phyloP scores from a whole-genome alignment of 148 eudicot genomes.

The Hydrangea macrophylla region DNA sequence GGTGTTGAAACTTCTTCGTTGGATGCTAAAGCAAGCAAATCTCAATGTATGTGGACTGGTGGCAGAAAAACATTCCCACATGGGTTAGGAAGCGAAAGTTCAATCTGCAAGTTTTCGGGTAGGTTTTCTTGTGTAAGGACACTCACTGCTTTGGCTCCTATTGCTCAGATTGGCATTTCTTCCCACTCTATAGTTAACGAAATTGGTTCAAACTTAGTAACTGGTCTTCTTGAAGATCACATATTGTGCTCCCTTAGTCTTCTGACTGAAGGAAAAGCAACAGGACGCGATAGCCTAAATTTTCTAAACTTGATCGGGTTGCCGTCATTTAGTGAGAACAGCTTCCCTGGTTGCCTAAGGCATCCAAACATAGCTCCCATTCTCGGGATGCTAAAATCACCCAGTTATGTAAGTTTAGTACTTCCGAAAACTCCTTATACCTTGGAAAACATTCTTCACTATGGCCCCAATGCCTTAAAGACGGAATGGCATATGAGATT shows the following conservation, averaged over 20 bases:
- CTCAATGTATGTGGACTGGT: constrained; percentile 22
- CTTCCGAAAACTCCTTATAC: constrained; percentile 74
- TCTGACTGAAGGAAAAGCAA: constrained; percentile 72
- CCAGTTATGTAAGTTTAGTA: constrained; percentile 40
- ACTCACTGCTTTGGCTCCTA: constrained; percentile 71
- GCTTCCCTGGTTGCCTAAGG: constrained; percentile 84
- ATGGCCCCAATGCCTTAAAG: constrained; percentile 68
- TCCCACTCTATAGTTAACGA: constrained; percentile 50
- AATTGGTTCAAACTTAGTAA: constrained; percentile 42
- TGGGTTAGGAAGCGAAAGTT: constrained; percentile 28
- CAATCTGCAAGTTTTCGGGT: constrained; percentile 42
- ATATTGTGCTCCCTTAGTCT: constrained; percentile 49
- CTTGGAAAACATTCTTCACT: constrained; percentile 77
- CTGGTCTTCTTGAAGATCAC: constrained; percentile 68
- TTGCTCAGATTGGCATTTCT: constrained; percentile 57
- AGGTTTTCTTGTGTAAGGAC: constrained; percentile 66
- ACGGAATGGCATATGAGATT: constrained; percentile 73
- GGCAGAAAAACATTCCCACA: constrained; percentile 28
- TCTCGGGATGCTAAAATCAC: constrained; percentile 61
- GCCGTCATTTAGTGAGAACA: constrained; percentile 66
- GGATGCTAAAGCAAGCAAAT: constrained; percentile 20
- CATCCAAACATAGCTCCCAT: constrained; percentile 88
- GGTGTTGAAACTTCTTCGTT: constrained; percentile 19
- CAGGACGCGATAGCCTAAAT: constrained; percentile 49
- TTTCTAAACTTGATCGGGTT: constrained; percentile 69